Conservation (phyloP, 2,329 filamentous ascomycete genomes). For the Arthrinium phaeospermum region DNA sequence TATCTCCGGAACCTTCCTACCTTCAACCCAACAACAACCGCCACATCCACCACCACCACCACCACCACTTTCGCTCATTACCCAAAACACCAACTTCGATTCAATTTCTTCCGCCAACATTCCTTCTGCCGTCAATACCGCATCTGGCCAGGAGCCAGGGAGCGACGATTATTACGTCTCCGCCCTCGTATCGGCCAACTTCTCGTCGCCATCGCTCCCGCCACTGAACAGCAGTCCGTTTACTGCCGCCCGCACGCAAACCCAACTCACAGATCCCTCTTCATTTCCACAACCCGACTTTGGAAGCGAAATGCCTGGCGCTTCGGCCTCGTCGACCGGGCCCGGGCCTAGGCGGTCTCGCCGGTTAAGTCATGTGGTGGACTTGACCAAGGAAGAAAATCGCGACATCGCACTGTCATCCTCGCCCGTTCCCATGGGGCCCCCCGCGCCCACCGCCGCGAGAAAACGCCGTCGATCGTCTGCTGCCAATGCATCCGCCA, state of each 20-base stretch:
- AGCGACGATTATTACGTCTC: slow-evolving; percentile 18
- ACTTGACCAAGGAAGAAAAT: slow-evolving; percentile 17
- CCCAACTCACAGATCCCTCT: background rate
- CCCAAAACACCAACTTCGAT: background rate
- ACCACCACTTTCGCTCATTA: background rate
- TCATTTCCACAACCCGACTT: background rate
- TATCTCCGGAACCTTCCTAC: background rate
- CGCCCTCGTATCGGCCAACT: slow-evolving; percentile 21
- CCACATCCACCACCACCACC: background rate
- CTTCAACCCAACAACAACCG: background rate
- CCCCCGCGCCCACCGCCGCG: background rate
- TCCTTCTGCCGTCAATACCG: background rate
- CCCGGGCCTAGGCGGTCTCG: background rate
- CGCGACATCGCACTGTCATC: slow-evolving; percentile 3
- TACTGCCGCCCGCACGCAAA: background rate
- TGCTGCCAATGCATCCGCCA: slow-evolving; percentile 12
- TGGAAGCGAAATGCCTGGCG: slow-evolving; percentile 3
- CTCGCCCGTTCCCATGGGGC: slow-evolving; percentile 14
- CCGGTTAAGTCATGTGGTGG: slow-evolving; percentile 13
- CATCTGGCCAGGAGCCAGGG: slow-evolving; percentile 5
- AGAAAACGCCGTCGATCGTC: slow-evolving; percentile 3
- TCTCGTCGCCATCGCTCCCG: slow-evolving; percentile 19
- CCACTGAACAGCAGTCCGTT: slow-evolving; percentile 14
- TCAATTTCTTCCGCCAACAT: slow-evolving; percentile 6
- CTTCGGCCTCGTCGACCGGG: background rate